Evolutionary conservation across 768 basidiomycete species (phyloP).

Genomic region (Brasilioporus rufonigricans): DNA sequence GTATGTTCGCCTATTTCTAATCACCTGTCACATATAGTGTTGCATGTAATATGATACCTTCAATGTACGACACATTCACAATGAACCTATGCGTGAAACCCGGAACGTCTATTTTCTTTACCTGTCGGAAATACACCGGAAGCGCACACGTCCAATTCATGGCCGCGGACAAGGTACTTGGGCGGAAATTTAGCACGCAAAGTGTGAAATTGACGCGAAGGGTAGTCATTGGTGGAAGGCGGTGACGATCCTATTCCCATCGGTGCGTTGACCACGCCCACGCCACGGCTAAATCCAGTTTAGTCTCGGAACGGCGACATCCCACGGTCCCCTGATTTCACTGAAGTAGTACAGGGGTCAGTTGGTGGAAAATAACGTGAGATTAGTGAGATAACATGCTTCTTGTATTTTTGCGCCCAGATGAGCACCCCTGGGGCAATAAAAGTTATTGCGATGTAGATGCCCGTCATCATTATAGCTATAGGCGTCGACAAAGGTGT

Average conservation of each 20-base stretch:
- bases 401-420: conserved; percentile 88
- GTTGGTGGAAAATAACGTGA: conserved; percentile 11
- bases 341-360: conserved; percentile 39
- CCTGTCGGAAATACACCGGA: conserved; percentile 12
- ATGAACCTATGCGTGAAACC: conserved; percentile 6
- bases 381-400: conserved; percentile 45
- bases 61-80: conserved; percentile 20
- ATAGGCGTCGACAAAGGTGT: conserved; percentile 53
- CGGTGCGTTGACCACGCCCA: conserved; percentile 25
- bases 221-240: conserved; percentile 21
- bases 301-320: conserved; percentile 76
- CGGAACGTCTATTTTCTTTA: conserved; percentile 3
- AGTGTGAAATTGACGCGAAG: conserved; percentile 14
- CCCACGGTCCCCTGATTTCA: conserved; percentile 89
- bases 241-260: conserved; percentile 29
- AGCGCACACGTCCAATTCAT: conserved; percentile 5
- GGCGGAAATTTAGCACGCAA: conserved; percentile 25
- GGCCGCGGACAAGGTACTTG: conserved; percentile 26
- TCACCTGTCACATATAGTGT: conserved; percentile 34
- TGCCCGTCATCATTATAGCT: conserved; percentile 48
- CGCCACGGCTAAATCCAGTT: conserved; percentile 37
- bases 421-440: conserved; percentile 71
- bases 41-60: conserved; percentile 41
- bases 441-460: conserved; percentile 61
- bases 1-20: conserved; percentile 33